phyloP scores from a whole-genome alignment of 2,329 filamentous ascomycete genomes.

The Xylariales sp. region DNA sequence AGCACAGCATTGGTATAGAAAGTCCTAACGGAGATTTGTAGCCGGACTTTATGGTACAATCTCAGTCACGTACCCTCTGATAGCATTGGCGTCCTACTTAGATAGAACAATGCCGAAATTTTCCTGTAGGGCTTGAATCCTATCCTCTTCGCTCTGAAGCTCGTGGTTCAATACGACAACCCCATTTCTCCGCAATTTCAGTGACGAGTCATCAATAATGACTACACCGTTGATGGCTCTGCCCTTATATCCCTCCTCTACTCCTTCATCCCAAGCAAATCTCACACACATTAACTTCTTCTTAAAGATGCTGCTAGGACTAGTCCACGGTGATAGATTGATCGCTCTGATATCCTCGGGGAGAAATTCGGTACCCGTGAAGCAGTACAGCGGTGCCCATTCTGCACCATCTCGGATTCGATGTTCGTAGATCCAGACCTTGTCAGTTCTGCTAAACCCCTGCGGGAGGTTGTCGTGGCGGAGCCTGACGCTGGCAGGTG shows the following conservation, averaged over 20 bases:
- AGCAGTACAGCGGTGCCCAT: conserved; percentile 40
- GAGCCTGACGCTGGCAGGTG: conserved; percentile 28
- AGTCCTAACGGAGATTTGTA: too few species aligned
- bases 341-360: conserved; percentile 33
- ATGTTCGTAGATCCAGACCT: conserved; percentile 19
- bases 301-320: conserved; percentile 28
- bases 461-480: conserved; percentile 16
- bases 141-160: conserved; percentile 35
- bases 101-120: conserved; percentile 40
- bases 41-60: too few species aligned
- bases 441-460: conserved; percentile 13
- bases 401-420: conserved; percentile 19
- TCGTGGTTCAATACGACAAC: conserved; percentile 30
- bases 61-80: conserved; percentile 6
- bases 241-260: conserved; percentile 22
- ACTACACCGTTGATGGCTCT: conserved; percentile 24
- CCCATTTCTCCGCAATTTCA: conserved; percentile 35
- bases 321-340: conserved; percentile 29
- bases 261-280: conserved; percentile 32
- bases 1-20: too few species aligned
- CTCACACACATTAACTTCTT: conserved; percentile 28
- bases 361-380: conserved; percentile 37
- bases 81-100: conserved; percentile 13
- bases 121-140: conserved; percentile 35
- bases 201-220: conserved; percentile 31